Conservation (phyloP, 257 asterid genomes). For the Capsicum chinense region DNA sequence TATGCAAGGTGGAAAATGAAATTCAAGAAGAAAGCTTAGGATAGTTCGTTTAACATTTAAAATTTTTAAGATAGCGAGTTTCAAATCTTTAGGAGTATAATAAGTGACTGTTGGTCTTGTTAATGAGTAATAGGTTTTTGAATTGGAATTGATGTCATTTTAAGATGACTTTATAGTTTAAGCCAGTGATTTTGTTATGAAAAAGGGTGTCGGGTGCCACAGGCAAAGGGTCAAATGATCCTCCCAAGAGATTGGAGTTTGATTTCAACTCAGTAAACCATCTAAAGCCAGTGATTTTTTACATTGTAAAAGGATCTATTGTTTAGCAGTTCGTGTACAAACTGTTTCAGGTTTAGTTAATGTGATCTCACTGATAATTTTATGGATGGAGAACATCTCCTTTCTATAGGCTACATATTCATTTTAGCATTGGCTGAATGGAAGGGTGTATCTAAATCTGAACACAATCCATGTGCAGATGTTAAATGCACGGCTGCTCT, state of each 20-base stretch:
- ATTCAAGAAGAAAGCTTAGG: not conserved
- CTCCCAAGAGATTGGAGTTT: not conserved
- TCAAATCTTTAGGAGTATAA: not conserved
- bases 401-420: not conserved
- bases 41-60: not conserved
- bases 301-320: not conserved
- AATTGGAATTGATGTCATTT: not conserved
- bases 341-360: not conserved
- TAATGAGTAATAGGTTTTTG: not conserved
- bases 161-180: not conserved
- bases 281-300: not conserved
- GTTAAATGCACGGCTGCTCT: not conserved
- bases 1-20: not conserved
- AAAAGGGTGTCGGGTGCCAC: not conserved
- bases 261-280: not conserved
- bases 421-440: not conserved
- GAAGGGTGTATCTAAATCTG: conserved; percentile 14
- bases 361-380: not conserved
- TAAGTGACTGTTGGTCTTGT: not conserved
- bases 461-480: conserved; percentile 13
- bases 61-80: not conserved
- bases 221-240: not conserved
- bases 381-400: not conserved
- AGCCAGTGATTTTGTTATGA: not conserved
- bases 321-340: not conserved